Evolutionary conservation across 805 yeast species (phyloP), one percentile per base, ranked within the genome.

Genomic region (Wickerhamiella alocasiicola): DNA sequence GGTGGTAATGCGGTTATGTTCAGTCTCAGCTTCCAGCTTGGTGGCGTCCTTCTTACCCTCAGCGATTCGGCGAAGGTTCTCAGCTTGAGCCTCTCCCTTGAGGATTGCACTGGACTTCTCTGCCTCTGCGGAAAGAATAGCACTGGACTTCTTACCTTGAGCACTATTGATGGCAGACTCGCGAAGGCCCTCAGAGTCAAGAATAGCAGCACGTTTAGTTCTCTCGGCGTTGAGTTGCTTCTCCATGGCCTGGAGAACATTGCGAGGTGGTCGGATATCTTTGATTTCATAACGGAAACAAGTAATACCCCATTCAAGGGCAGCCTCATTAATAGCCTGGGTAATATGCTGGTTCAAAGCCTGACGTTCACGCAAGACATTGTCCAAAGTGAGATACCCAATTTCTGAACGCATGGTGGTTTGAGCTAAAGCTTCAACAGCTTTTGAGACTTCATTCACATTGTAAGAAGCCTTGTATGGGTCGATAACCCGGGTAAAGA

Each of bases 341-440:
- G 82, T 81, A 58, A 81, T 81, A 61, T 81, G 78, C 46, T 59
- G 57, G 57, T 81, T 81, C 49, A 81, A 66, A n/a, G 70, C 54
- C 51, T 77, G 83, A 59, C 91, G 68, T 55, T 81, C 91, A 48
- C 73, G 70, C 48, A 81, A 65, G 13, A 81, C 88, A 34, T 75
- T 72, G 54, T 81, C 91, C 49, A 81, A 67, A 1, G 84, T 68
- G 65, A 81, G 62, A 46, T 79, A 81, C 31, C 93, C 91, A 51
- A 81, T 81, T 55, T 81, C 93, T 2, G 82, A 74, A 54, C 93
- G 65, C 93, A 81, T 81, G 9, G 91, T 80, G 9, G 93, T 81
- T 56, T 81, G 91, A 0, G 91, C 91, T 49, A 81, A 66, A 57
- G 81, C 91, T 27, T 78, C 67, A 41, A 81, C 76, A 31, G 91